A percentile compares a stretch with the other conserved stretches of the same genome.
Evolutionary conservation across 768 basidiomycete genomes (phyloP).

Genomic region (Phaffia australis): DNA sequence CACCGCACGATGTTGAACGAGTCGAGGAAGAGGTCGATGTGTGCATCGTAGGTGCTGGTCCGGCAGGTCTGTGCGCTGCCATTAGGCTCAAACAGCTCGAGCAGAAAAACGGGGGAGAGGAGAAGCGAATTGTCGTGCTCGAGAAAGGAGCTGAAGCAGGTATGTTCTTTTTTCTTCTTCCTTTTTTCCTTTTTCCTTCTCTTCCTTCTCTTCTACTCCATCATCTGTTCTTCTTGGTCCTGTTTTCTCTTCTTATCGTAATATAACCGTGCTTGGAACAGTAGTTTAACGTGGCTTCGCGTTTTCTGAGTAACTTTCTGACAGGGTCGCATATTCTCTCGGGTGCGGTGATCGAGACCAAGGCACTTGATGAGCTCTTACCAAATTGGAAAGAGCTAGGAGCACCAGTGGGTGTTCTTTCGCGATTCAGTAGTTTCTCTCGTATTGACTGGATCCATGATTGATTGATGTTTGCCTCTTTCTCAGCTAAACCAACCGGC

Average conservation of each 20-base stretch:
- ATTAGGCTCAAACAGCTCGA: conserved; percentile 91
- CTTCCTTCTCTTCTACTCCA: background rate
- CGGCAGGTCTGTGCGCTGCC: conserved; percentile 90
- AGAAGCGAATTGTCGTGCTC: conserved; percentile 80
- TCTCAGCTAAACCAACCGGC: conserved; percentile 52
- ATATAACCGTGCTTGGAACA: background rate
- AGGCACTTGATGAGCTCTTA: conserved; percentile 78
- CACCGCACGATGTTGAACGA: conserved; percentile 55
- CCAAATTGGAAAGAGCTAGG: conserved; percentile 66
- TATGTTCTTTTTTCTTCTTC: conserved; percentile 40
- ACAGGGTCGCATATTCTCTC: conserved; percentile 87
- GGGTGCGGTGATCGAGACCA: conserved; percentile 87
- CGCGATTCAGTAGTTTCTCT: background rate
- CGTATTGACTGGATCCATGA: background rate
- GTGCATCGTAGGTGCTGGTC: conserved; percentile 91
- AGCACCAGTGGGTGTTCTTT: conserved; percentile 51
- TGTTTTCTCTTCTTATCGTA: too few species aligned
- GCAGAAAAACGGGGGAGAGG: conserved; percentile 55
- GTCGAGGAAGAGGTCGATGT: conserved; percentile 89
- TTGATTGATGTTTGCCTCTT: background rate
- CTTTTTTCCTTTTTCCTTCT: background rate
- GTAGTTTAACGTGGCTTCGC: background rate
- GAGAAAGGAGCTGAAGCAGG: conserved; percentile 93
- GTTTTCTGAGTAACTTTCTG: too few species aligned
- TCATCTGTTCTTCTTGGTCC: background rate